These are phyloP conservation scores for Terana coerulea DNA, from an alignment of 768 basidiomycete genomes.

Conservation along the genomic window DNA sequence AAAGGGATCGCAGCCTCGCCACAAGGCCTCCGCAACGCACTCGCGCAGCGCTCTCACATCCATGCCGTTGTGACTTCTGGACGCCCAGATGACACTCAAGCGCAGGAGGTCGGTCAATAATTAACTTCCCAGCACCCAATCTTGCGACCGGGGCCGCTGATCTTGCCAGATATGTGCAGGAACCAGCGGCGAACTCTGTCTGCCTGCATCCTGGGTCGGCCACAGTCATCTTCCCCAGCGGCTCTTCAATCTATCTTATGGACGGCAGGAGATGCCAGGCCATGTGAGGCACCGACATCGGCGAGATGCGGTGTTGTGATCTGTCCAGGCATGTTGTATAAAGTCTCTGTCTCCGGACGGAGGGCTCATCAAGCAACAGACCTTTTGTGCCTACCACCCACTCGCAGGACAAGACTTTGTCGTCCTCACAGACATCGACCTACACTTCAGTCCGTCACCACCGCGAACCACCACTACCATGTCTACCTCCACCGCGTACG, in stretches of 20 bases:
- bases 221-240: conserved; percentile 5
- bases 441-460: neutral
- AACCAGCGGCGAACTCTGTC: neutral
- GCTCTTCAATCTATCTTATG: neutral
- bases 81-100: neutral
- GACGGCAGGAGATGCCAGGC: neutral
- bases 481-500: conserved; percentile 9
- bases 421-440: too few species aligned
- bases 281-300: conserved; percentile 3
- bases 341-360: neutral
- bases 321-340: neutral
- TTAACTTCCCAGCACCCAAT: neutral
- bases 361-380: neutral
- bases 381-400: neutral
- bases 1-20: neutral
- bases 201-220: neutral
- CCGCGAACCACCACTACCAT: neutral
- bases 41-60: neutral
- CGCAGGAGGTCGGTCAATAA: neutral
- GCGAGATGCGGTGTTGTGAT: conserved; percentile 1
- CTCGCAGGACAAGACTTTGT: neutral
- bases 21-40: neutral
- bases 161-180: conserved; percentile 3
- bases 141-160: conserved; percentile 3
- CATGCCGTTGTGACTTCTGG: neutral